Evolutionary conservation across 2,329 filamentous ascomycete species (phyloP).

Genomic region (Ophiosphaerella korrae): DNA sequence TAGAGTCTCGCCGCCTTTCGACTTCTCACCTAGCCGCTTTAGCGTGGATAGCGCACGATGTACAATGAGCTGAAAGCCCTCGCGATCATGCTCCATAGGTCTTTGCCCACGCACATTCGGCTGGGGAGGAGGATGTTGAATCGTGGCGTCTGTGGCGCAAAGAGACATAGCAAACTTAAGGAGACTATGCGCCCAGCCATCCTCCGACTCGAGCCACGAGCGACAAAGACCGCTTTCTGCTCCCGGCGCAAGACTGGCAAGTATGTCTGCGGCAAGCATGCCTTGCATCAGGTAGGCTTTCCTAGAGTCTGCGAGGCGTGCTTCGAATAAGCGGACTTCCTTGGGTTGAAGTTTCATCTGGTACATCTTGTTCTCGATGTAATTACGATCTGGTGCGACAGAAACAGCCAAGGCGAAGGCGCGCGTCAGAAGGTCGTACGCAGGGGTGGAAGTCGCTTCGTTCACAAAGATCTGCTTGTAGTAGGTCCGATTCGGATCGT

Average conservation of each 20-base stretch:
- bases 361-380: slow-evolving; percentile 51
- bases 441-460: slow-evolving; percentile 67
- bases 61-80: slow-evolving; percentile 48
- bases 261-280: slow-evolving; percentile 85
- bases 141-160: slow-evolving; percentile 34
- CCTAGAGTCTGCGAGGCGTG: slow-evolving; percentile 76
- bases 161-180: slow-evolving; percentile 76
- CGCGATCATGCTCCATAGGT: slow-evolving; percentile 41
- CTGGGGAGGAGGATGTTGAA: slow-evolving; percentile 27
- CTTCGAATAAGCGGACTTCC: slow-evolving; percentile 46
- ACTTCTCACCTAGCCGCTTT: slow-evolving; percentile 53
- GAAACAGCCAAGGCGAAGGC: slow-evolving; percentile 87
- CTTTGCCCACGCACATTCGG: slow-evolving; percentile 39
- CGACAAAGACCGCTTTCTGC: slow-evolving; percentile 75
- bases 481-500: slow-evolving; percentile 87
- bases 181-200: slow-evolving; percentile 82
- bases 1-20: slow-evolving; percentile 40
- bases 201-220: slow-evolving; percentile 80
- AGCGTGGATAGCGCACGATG: slow-evolving; percentile 55
- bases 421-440: slow-evolving; percentile 81
- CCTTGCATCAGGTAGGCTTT: slow-evolving; percentile 93
- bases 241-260: slow-evolving; percentile 74
- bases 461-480: slow-evolving; percentile 82
- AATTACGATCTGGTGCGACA: slow-evolving; percentile 74
- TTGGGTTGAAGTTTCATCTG: slow-evolving; percentile 51